phyloP scores from a whole-genome alignment of 805 yeast genomes.

The Starmera dryadoides region DNA sequence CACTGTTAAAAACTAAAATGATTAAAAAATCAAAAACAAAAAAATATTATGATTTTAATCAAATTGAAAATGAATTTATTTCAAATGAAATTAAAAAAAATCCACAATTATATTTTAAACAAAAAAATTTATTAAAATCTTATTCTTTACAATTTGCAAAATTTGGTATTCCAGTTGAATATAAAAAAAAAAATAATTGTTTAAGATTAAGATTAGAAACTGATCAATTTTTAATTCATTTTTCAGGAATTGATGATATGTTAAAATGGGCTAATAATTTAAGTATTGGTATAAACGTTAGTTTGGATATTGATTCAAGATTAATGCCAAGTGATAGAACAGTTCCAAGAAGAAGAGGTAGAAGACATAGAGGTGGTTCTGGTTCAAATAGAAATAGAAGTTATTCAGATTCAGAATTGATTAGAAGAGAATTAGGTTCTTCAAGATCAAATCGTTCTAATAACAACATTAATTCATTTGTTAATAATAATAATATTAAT shows the following conservation, averaged over 20 bases:
- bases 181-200: constrained; percentile 60
- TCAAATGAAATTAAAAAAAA: constrained; percentile 9
- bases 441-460: background rate
- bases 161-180: constrained; percentile 82
- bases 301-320: constrained; percentile 69
- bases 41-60: constrained; percentile 16
- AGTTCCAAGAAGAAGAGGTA: constrained; percentile 69
- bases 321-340: constrained; percentile 71
- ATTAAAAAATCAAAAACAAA: constrained; percentile 23
- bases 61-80: constrained; percentile 19
- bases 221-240: constrained; percentile 71
- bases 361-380: constrained; percentile 15
- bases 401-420: constrained; percentile 19
- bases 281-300: constrained; percentile 68
- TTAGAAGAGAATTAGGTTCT: constrained; percentile 16
- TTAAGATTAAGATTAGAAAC: constrained; percentile 74
- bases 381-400: constrained; percentile 14
- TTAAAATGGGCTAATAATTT: constrained; percentile 74
- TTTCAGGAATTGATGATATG: constrained; percentile 54
- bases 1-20: constrained; percentile 20
- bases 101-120: constrained; percentile 8
- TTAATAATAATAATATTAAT: background rate
- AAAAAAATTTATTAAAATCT: constrained; percentile 40
- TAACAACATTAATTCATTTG: no score
- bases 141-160: constrained; percentile 80